Percentiles rank a stretch among this genome's conserved stretches.
Evolutionary conservation across 2,329 filamentous ascomycete species (phyloP).

Genomic region (Daldinia sp.): DNA sequence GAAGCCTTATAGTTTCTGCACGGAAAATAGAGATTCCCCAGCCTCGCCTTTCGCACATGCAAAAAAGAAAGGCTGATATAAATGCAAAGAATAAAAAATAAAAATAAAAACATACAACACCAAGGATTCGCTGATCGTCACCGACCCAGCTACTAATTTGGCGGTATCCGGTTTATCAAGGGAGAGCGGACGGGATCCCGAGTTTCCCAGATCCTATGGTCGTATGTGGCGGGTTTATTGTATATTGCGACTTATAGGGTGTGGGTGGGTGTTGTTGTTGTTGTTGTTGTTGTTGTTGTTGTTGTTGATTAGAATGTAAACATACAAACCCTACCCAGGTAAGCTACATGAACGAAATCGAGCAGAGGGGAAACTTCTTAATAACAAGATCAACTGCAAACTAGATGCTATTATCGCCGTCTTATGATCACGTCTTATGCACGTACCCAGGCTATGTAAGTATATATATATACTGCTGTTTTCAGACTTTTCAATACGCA

Average conservation of each 20-base stretch:
- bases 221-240: not conserved
- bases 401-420: not conserved
- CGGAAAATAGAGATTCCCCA: not conserved
- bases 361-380: not conserved
- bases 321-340: conserved; percentile 1
- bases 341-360: not conserved
- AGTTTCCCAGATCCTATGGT: not conserved
- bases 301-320: too few relatives aligned
- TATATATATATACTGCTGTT: not conserved
- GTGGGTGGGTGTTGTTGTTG: too few relatives aligned
- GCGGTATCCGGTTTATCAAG: not conserved
- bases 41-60: too few relatives aligned
- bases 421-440: not conserved
- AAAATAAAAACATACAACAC: conserved; percentile 1
- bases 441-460: not conserved
- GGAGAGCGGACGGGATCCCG: not conserved
- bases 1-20: not conserved
- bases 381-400: not conserved
- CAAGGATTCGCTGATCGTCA: conserved; percentile 2
- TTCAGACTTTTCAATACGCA: not conserved
- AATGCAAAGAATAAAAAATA: not conserved
- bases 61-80: too few relatives aligned
- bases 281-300: too few relatives aligned
- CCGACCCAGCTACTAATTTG: not conserved
- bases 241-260: not conserved